These are phyloP conservation scores for Amorphotheca resinae DNA, from an alignment of 495 filamentous ascomycete species.

Conservation along the genomic window DNA sequence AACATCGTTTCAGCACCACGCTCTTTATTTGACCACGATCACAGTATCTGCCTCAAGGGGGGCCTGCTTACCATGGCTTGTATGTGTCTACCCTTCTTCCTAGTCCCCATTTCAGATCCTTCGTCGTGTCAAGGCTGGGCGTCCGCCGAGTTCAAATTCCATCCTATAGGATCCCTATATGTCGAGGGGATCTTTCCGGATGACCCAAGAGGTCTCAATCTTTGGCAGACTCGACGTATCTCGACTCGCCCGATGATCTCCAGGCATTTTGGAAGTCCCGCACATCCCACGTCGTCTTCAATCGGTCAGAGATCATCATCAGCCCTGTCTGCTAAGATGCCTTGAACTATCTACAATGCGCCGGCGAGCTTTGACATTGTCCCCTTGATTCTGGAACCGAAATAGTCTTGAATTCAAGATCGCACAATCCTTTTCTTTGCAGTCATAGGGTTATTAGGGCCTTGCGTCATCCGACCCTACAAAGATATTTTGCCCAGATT, in stretches of 20 bases:
- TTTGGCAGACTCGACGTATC: background rate
- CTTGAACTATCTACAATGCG: conserved; percentile 16
- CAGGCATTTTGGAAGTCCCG: conserved; percentile 1
- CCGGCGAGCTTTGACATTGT: conserved; percentile 4
- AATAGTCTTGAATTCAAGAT: conserved; percentile 5
- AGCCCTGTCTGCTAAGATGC: conserved; percentile 14
- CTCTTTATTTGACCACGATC: conserved; percentile 11
- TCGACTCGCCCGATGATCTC: background rate
- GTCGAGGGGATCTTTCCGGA: conserved; percentile 7
- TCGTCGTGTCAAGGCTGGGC: conserved; percentile 10
- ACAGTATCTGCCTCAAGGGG: conserved; percentile 16
- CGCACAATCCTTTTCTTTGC: conserved; percentile 9
- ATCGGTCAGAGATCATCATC: conserved; percentile 14
- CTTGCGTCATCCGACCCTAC: conserved; percentile 1
- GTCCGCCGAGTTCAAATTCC: conserved; percentile 12
- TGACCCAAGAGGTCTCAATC: background rate
- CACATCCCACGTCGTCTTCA: conserved; percentile 4
- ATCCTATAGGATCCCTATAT: conserved; percentile 8
- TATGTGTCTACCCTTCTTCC: conserved; percentile 23
- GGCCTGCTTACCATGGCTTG: conserved; percentile 30
- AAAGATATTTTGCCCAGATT: conserved; percentile 11
- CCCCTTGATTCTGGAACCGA: background rate
- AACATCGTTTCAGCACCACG: conserved; percentile 5
- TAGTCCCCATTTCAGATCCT: background rate
- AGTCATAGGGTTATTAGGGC: conserved; percentile 1